phyloP scores from a whole-genome alignment of 331 rosid genomes.

The Malus hybrid region DNA sequence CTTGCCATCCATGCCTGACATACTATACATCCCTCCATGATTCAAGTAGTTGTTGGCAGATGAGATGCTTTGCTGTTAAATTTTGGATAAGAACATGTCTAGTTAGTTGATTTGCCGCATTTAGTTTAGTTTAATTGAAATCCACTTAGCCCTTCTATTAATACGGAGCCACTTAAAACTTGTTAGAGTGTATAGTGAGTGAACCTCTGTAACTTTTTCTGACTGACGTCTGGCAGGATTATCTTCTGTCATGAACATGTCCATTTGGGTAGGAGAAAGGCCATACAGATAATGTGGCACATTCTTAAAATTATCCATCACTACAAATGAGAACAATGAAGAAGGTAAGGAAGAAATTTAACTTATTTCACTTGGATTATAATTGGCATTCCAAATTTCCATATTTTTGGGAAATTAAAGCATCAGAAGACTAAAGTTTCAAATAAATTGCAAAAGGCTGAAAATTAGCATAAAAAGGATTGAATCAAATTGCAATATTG shows the following conservation, averaged over 20 bases:
- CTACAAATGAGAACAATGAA: conserved; percentile 30
- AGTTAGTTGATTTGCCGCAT: neutral
- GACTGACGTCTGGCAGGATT: conserved; percentile 53
- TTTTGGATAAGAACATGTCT: conserved; percentile 6
- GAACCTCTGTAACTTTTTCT: conserved; percentile 70
- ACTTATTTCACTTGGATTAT: neutral
- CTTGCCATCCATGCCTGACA: conserved; percentile 35
- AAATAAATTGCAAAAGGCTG: neutral
- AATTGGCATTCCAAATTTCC: neutral
- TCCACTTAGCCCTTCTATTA: neutral
- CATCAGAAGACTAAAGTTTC: neutral
- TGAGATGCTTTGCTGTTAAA: conserved; percentile 70
- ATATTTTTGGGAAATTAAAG: neutral
- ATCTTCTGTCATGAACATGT: conserved; percentile 89
- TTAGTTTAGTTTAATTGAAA: neutral
- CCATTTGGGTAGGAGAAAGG: conserved; percentile 78
- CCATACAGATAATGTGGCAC: conserved; percentile 67
- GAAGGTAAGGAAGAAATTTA: neutral
- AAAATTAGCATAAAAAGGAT: neutral
- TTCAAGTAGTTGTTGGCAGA: conserved; percentile 62
- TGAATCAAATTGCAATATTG: neutral
- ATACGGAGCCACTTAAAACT: conserved; percentile 1
- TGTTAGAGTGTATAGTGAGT: conserved; percentile 7
- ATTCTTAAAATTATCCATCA: conserved; percentile 80
- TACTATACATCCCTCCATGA: conserved; percentile 74